phyloP scores from a whole-genome alignment of 306 rosid genomes.

The Quercus robur region DNA sequence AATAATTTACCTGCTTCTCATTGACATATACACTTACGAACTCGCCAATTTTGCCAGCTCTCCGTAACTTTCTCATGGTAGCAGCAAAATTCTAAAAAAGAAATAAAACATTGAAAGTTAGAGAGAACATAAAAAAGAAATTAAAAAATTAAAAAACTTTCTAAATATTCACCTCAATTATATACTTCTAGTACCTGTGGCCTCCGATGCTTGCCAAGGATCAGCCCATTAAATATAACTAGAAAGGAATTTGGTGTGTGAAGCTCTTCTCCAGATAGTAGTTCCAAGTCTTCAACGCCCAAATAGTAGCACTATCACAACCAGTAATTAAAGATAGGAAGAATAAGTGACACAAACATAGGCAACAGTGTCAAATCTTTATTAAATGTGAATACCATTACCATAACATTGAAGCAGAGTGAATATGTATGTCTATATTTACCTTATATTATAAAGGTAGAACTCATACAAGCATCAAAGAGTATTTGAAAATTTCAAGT shows the following conservation, averaged over 20 bases:
- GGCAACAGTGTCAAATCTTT: background rate
- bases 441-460: too few species aligned
- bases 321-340: constrained; percentile 18
- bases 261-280: constrained; percentile 85
- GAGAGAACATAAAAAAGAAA: constrained; percentile 2
- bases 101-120: background rate
- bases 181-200: constrained; percentile 57
- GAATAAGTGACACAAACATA: background rate
- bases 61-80: constrained; percentile 72
- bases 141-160: background rate
- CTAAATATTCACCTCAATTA: background rate
- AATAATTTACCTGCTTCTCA: constrained; percentile 72
- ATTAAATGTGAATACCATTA: too few species aligned
- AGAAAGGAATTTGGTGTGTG: constrained; percentile 86
- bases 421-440: background rate
- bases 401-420: background rate
- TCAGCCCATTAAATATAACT: constrained; percentile 80
- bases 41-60: constrained; percentile 88
- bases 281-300: constrained; percentile 82
- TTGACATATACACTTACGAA: constrained; percentile 80
- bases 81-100: constrained; percentile 57
- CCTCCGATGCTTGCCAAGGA: constrained; percentile 89
- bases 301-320: constrained; percentile 55
- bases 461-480: too few species aligned
- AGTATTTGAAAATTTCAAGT: too few species aligned